Evolutionary conservation across 2,329 filamentous ascomycete genomes (phyloP), one percentile per base, ranked within the genome.

Genomic region (Paraphoma chrysanthemicola): DNA sequence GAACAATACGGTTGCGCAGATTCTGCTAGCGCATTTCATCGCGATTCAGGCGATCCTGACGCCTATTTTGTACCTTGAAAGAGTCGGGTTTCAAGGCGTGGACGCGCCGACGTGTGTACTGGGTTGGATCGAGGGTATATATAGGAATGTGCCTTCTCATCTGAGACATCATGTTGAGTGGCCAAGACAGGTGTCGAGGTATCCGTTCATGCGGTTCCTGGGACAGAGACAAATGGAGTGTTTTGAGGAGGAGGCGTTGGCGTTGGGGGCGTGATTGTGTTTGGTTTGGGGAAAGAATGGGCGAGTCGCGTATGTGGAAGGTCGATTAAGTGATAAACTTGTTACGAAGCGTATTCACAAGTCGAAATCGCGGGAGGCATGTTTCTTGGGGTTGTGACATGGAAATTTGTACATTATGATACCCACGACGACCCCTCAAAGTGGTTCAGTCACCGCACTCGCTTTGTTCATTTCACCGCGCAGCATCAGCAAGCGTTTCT

Each of bases 1-100:
- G 0, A 64, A 68, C 39, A 82, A 83, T 50, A 65, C 65, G 44
- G 59, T 79, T 4, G 73, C 79, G 1, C 79, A 78, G 29, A 76
- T 82, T 3, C 66, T 83, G 5, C 72, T 83, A 5, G 72, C 78
- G 6, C 80, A 83, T 60, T 82, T 81, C 61, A 74, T 83, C n/a
- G 75, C 78, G 1, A 62, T 82, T 0, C 79, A 83, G 49, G 70
- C 80, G 1, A 68, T 82, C 6, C 72, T 83, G 54, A 73, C 74
- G 5, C 80, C 79, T 0, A 76, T 82, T 6, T 49, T 76, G 33
- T 69, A 70, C 6, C 64, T 74, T 1, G 72, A 75, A 44, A 59
- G 73, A 39, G 67, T 72, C 0, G 73, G 72, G 3, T 75, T 75
- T 33, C 62, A 71, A 46, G 74, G 74, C 1, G 54, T 76, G 2